phyloP scores from a whole-genome alignment of 495 filamentous ascomycete genomes.

The Daldinia grandis region DNA sequence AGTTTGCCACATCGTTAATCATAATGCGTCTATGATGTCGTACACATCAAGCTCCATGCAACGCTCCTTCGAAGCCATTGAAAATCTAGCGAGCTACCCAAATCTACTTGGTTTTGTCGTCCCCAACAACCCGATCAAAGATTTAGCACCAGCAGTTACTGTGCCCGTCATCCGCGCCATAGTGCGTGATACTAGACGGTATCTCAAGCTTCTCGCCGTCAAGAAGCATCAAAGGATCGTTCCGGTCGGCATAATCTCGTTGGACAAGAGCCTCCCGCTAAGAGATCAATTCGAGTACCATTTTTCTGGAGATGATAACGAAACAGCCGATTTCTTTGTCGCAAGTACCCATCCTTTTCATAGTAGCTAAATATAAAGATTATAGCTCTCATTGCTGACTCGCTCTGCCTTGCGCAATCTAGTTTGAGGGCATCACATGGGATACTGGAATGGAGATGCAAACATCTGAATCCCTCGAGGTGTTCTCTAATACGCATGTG shows the following conservation, averaged over 20 bases:
- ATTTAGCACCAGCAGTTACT: constrained; percentile 62
- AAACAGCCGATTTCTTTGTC: constrained; percentile 77
- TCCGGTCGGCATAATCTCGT: constrained; percentile 75
- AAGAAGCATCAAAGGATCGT: constrained; percentile 66
- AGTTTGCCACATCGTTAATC: constrained; percentile 62
- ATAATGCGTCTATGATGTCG: constrained; percentile 50
- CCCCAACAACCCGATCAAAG: constrained; percentile 75
- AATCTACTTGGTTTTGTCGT: constrained; percentile 80
- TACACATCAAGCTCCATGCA: constrained; percentile 67
- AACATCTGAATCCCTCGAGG: constrained; percentile 52
- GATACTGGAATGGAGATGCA: too few relatives aligned
- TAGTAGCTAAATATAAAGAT: not conserved
- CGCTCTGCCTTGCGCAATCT: constrained; percentile 54
- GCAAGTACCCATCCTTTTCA: constrained; percentile 64
- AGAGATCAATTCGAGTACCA: constrained; percentile 71
- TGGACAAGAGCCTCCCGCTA: constrained; percentile 67
- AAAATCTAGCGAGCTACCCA: constrained; percentile 67
- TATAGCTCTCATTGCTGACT: not conserved
- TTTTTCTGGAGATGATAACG: constrained; percentile 64
- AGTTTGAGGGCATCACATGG: too few relatives aligned
- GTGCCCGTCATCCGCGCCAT: constrained; percentile 77
- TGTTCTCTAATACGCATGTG: constrained; percentile 70
- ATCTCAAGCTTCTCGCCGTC: constrained; percentile 54
- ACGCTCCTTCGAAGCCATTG: constrained; percentile 72
- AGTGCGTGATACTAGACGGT: constrained; percentile 75